phyloP scores from a whole-genome alignment of 106 monocot genomes.

The Acorus calamus region DNA sequence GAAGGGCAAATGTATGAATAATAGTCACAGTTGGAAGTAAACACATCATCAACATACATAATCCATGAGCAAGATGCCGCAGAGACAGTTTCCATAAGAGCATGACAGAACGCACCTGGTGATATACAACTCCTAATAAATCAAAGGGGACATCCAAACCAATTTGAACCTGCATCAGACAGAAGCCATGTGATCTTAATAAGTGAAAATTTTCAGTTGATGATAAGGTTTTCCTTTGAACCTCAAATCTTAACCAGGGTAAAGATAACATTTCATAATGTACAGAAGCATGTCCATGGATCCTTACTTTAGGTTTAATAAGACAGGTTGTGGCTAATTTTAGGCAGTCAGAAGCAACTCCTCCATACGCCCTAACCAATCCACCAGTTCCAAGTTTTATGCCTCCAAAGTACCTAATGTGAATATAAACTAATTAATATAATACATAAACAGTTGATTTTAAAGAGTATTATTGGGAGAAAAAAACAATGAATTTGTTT shows the following conservation, averaged over 20 bases:
- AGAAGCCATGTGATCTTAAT: not conserved
- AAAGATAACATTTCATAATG: too few relatives aligned
- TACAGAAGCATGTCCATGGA: not conserved
- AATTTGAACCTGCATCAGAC: constrained; percentile 30
- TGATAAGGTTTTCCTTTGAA: not conserved
- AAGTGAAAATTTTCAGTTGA: not conserved
- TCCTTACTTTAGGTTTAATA: constrained; percentile 77
- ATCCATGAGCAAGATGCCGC: too few relatives aligned
- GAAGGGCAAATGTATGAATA: too few relatives aligned
- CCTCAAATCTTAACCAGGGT: too few relatives aligned
- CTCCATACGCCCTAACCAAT: constrained; percentile 83
- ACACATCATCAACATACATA: too few relatives aligned
- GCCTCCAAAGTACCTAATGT: constrained; percentile 81
- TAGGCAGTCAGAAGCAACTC: constrained; percentile 85
- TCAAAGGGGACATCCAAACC: constrained; percentile 87
- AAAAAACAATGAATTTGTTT: too few relatives aligned
- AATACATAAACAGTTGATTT: not conserved
- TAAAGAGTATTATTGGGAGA: too few relatives aligned
- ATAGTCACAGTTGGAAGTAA: too few relatives aligned
- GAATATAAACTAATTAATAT: not conserved
- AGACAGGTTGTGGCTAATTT: constrained; percentile 53
- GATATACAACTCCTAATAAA: constrained; percentile 68
- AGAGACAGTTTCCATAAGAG: too few relatives aligned
- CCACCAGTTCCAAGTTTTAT: constrained; percentile 97
- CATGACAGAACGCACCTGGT: constrained; percentile 44